These are phyloP conservation scores for Nasturtium officinale DNA, from an alignment of 345 rosid species.

Conservation along the genomic window DNA sequence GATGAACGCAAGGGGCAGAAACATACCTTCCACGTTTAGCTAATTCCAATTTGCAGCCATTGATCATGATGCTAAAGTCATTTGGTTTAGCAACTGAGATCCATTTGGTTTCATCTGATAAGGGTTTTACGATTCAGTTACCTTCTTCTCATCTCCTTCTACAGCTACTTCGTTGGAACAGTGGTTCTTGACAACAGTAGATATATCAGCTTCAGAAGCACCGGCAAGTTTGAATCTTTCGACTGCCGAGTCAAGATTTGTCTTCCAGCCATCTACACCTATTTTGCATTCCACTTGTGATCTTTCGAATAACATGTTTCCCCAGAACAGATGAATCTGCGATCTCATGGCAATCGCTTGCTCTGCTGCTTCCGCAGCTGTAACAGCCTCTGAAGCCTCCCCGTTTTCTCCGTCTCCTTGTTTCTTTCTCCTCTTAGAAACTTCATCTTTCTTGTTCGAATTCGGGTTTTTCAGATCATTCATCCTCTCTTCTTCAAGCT, in stretches of 20 bases:
- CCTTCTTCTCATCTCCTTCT: conserved; percentile 55
- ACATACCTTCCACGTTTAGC: background rate
- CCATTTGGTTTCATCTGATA: background rate
- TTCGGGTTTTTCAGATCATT: conserved; percentile 73
- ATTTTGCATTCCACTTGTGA: conserved; percentile 97
- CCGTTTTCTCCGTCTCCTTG: conserved; percentile 52
- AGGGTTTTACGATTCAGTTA: conserved; percentile 25
- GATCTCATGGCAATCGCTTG: conserved; percentile 97
- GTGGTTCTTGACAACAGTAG: conserved; percentile 81
- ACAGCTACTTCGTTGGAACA: conserved; percentile 65
- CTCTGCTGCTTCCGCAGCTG: conserved; percentile 89
- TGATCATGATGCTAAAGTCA: background rate
- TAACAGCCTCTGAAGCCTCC: conserved; percentile 52
- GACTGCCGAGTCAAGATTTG: conserved; percentile 74
- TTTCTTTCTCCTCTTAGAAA: conserved; percentile 72
- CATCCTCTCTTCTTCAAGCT: conserved; percentile 79
- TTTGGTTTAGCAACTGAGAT: conserved; percentile 2
- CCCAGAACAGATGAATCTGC: conserved; percentile 99
- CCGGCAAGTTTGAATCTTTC: conserved; percentile 92
- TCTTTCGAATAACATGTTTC: conserved; percentile 92
- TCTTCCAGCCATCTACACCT: conserved; percentile 72
- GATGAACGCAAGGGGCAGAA: background rate
- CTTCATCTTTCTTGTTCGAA: conserved; percentile 72
- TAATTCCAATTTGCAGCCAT: background rate
- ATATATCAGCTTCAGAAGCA: conserved; percentile 82